Percentiles rank a stretch among this genome's conserved stretches.
Evolutionary conservation across 306 rosid genomes (phyloP).

Genomic region (Quercus gilva): DNA sequence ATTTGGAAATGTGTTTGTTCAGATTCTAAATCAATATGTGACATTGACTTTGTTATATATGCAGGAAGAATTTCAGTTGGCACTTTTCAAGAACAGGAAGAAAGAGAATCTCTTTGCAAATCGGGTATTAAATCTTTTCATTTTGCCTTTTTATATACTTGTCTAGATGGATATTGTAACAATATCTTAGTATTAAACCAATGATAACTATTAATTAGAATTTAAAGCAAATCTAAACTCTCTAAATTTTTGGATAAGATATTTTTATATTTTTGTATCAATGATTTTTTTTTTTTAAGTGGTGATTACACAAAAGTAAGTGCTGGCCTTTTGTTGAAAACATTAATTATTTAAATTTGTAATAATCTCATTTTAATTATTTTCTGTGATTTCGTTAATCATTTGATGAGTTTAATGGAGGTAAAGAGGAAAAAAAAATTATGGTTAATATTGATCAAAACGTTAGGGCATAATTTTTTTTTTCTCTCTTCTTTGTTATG

Average conservation of each 20-base stretch:
- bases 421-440: not conserved
- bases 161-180: not conserved
- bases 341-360: not conserved
- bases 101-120: constrained; percentile 79
- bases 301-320: not conserved
- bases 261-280: not conserved
- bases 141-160: not conserved
- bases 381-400: not conserved
- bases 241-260: not conserved
- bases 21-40: not conserved
- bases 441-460: not conserved
- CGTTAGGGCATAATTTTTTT: not conserved
- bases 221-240: not conserved
- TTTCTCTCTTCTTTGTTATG: not conserved
- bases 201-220: not conserved
- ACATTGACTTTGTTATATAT: constrained; percentile 18
- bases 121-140: constrained; percentile 50
- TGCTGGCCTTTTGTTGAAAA: not conserved
- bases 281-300: not conserved
- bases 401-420: not conserved
- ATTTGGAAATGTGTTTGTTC: not conserved
- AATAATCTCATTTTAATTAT: not conserved
- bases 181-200: not conserved
- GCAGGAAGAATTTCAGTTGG: constrained; percentile 95
- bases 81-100: constrained; percentile 70